Conservation (phyloP, 345 rosid genomes). For the Hypericum perforatum region DNA sequence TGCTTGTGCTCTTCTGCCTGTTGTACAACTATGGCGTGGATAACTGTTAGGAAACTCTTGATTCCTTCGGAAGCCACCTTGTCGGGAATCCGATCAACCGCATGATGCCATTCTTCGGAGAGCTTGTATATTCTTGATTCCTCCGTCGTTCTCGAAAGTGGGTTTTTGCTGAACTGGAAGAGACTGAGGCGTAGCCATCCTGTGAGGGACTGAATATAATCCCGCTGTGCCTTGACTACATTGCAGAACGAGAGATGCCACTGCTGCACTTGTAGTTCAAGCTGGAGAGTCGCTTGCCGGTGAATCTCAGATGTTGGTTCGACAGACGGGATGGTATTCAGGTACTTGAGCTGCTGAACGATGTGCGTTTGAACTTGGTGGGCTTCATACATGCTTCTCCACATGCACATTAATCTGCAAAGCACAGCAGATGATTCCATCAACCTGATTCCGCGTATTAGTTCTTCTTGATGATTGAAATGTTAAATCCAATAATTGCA, state of each 20-base stretch:
- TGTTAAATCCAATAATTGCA: no score
- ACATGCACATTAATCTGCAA: constrained; percentile 83
- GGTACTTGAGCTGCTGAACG: constrained; percentile 89
- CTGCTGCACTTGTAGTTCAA: constrained; percentile 83
- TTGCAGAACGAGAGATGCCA: constrained; percentile 88
- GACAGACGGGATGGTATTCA: constrained; percentile 70
- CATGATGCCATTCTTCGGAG: constrained; percentile 86
- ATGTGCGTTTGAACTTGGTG: constrained; percentile 97
- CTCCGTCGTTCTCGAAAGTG: constrained; percentile 31
- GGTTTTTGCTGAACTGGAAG: constrained; percentile 71
- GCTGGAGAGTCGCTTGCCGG: constrained; percentile 78
- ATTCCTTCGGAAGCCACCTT: constrained; percentile 97
- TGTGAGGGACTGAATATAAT: constrained; percentile 71
- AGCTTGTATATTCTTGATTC: constrained; percentile 77
- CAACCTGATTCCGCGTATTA: no score
- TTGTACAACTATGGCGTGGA: constrained; percentile 80
- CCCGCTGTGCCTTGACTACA: constrained; percentile 69
- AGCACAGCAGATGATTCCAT: no score
- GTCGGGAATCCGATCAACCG: constrained; percentile 78
- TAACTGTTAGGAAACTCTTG: constrained; percentile 67
- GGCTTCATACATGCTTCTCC: constrained; percentile 98
- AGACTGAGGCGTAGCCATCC: constrained; percentile 95
- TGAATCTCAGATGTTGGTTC: constrained; percentile 93
- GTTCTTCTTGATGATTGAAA: no score
- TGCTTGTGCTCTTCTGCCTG: constrained; percentile 81